Base-by-base conservation (phyloP, 2,329 filamentous ascomycete species). In the Didymella glomerata region DNA sequence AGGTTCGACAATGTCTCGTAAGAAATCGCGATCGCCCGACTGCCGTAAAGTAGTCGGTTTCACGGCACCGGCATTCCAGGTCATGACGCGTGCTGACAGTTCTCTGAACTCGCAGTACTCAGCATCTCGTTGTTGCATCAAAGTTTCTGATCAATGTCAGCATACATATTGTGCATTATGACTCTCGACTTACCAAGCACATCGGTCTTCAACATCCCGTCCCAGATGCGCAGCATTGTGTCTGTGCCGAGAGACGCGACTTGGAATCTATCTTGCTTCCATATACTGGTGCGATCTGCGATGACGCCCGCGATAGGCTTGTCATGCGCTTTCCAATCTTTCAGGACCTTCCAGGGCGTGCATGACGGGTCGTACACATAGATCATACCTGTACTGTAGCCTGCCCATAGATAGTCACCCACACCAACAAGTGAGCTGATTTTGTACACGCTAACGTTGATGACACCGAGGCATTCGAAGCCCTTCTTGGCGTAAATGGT, bases 51-150 rank as follows among this genome's bases (percentile, higher is more conserved):
- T 91, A 58, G 88, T 88, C 0, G 95, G 95, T n/a, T 95, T 97
- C 16, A 90, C 90, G n/a, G 95, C 95, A 1, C 95, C 95, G 1
- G 93, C 94, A 75, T 99, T 99, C 95, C 95, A 99, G 0, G 93
- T 97, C 81, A 98, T 85, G 25, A 97, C 86, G 36, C 92, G 82
- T 13, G 91, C 88, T 48, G 87, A 89, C 57, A 98, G 82, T 68
- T 96, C 89, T 53, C 93, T 85, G 75, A 98, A 97, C 27, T 86
- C 84, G 80, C 93, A 97, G 73, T 92, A 98, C 48, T 95, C 86
- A 0, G 85, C 83, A 69, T 97, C 93, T 61, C 88, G 87, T 30
- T 85, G 84, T 72, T 96, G 92, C 93, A 99, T 96, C 63, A 92
- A 87, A 34, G 84, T 82, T 78, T 97, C 93, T 86, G 60, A 48